Evolutionary conservation across 768 basidiomycete genomes (phyloP), one percentile per base, ranked within the genome.

Genomic region (Tephrocybe rancida): DNA sequence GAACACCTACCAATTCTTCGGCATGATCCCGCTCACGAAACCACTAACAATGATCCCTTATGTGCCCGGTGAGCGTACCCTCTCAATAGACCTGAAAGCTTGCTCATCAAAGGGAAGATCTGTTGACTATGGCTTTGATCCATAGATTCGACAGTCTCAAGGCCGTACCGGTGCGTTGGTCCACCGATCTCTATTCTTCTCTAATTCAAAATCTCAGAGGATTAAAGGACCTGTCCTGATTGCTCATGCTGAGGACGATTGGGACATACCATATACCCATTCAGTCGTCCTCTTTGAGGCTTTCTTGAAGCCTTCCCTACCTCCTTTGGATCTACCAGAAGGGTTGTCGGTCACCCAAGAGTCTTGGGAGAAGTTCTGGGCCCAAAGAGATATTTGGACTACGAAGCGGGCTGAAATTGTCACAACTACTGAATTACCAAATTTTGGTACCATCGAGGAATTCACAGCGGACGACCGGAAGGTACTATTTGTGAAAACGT

Each of bases 221-320:
- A 82, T 93, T 58, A 83, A 84, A 46, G 78, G 78, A 0, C 79
- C 88, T 5, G 78, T 92, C 2, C 70, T 95, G 29, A 82, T 96
- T 59, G 84, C 80, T 0, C 94, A 96, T 63, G 85, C 92, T 48
- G 73, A 80, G 64, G 77, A 94, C 64, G 94, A 96, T 70, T 79
- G 75, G 68, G 88, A 92, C 21, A 92, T 95, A 46, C 87, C 90
- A 0, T 71, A 82, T 64, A 74, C 81, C 0, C 92, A 95, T 65
- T 90, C 92, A 0, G 76, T 81, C 24, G 73, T 76, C 0, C 79
- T 96, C 21, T 93, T 95, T 67, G 75, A 89, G 37, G 75, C 82
- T 0, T 84, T 93, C 58, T 67, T 93, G 26, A 83, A 85, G 19
- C 83, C 83, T 0, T 71, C 80, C 50, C 75, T 92, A 7, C 88